Evolutionary conservation across 257 asterid genomes (phyloP), one percentile per base, ranked within the genome.

Genomic region (Rauvolfia tetraphylla): DNA sequence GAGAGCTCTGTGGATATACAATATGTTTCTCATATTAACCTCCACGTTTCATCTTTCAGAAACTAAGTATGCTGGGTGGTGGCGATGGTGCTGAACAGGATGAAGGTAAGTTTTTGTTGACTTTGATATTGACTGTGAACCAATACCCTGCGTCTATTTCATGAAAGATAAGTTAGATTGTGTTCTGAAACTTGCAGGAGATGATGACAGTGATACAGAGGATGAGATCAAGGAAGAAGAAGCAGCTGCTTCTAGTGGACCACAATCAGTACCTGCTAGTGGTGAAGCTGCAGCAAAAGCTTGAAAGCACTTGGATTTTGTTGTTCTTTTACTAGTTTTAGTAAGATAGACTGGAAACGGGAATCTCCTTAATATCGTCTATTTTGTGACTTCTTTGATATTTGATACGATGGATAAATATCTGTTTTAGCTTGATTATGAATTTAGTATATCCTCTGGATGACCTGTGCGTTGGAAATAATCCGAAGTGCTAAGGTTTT

Each of bases 171-270:
- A 22, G 34, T 31, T 25, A 39, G 31, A 22, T 29, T 27, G 5
- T 31, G 15, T 62, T 7, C 1, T 48, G 53, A 15, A 18, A 36
- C 11, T 6, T 81, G 70, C 77, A 81, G 85, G 57, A 31, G 81
- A 76, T 34, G 83, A 73, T 73, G 82, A 74, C 14, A 70, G 74
- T 68, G 85, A 81, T 56, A 68, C 44, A 5, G 85, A 78, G 39
- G 79, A 68, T 22, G 85, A 68, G 63, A 17, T 41, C 6, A 51
- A 73, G 62, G 79, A 69, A 49, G 77, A 22, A 73, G 75, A 18
- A 12, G 77, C 42, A 17, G 18, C 77, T 4, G 25, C 61, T 22
- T 38, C 72, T 38, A 18, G 53, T 7, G 75, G 72, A 51, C 49
- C 51, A 15, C 39, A 63, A 4, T 9, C 58, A n/a, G 34, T 42